Conservation (phyloP, 208 protist genomes). For the Cochliopodium minus region DNA sequence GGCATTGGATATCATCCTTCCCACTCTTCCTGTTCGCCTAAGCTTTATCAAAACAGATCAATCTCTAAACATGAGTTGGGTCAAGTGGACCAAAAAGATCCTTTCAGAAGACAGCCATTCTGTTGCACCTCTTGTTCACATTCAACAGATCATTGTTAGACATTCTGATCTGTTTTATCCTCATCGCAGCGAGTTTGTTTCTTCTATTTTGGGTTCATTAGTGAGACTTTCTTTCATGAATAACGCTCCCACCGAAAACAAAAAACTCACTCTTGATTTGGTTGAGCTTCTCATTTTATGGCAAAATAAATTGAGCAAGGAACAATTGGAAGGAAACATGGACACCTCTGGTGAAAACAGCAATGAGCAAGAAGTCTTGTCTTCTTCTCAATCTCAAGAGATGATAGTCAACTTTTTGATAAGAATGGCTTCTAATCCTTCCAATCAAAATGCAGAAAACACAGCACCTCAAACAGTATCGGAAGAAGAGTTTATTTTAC, state of each 20-base stretch:
- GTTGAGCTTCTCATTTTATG: background rate
- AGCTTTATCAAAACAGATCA: no score
- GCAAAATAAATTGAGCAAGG: no score
- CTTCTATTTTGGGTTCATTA: background rate
- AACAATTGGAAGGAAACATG: no score
- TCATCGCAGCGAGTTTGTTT: background rate
- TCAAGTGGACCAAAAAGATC: background rate
- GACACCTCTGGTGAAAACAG: no score
- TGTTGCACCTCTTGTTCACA: background rate
- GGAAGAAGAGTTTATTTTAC: no score
- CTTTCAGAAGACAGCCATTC: background rate
- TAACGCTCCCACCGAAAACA: background rate
- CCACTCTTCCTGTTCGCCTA: background rate
- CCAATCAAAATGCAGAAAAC: no score
- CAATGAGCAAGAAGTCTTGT: no score
- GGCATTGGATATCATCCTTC: conserved; percentile 3
- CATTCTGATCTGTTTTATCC: background rate
- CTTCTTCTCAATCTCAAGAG: no score
- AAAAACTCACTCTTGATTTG: background rate
- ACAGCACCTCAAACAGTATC: no score
- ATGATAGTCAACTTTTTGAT: no score
- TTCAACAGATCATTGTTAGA: background rate
- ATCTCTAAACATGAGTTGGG: background rate
- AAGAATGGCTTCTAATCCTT: no score
- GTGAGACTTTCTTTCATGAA: background rate